These are phyloP conservation scores for Vitis rotundifolia DNA, from an alignment of 164 flowering plant species.

Conservation along the genomic window DNA sequence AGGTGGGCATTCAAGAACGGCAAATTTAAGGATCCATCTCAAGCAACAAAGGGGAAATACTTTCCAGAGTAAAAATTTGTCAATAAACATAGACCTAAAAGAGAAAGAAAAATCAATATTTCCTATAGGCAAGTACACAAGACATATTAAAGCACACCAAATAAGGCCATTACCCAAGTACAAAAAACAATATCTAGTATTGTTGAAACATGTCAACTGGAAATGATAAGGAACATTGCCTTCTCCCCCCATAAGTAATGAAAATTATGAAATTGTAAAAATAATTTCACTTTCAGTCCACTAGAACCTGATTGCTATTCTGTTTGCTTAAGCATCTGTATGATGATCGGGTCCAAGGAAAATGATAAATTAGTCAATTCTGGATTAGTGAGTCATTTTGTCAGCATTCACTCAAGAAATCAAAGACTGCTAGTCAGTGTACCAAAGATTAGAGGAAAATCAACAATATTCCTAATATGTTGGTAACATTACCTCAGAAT, in stretches of 20 bases:
- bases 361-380: too few relatives aligned
- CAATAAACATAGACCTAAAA: conserved; percentile 77
- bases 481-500: background rate
- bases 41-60: conserved; percentile 83
- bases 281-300: too few relatives aligned
- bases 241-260: too few relatives aligned
- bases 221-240: too few relatives aligned
- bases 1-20: conserved; percentile 71
- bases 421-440: background rate
- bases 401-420: background rate
- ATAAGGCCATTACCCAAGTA: too few relatives aligned
- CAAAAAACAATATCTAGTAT: too few relatives aligned
- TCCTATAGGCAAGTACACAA: too few relatives aligned
- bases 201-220: too few relatives aligned
- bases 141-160: too few relatives aligned
- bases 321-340: background rate
- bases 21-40: conserved; percentile 89
- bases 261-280: too few relatives aligned
- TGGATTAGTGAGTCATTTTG: too few relatives aligned
- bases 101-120: conserved; percentile 7
- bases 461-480: background rate
- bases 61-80: conserved; percentile 91
- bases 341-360: background rate
- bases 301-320: too few relatives aligned
- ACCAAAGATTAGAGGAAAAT: background rate